Conservation (phyloP, 2,329 filamentous ascomycete species). For the Fusarium neocosmosporiellum region DNA sequence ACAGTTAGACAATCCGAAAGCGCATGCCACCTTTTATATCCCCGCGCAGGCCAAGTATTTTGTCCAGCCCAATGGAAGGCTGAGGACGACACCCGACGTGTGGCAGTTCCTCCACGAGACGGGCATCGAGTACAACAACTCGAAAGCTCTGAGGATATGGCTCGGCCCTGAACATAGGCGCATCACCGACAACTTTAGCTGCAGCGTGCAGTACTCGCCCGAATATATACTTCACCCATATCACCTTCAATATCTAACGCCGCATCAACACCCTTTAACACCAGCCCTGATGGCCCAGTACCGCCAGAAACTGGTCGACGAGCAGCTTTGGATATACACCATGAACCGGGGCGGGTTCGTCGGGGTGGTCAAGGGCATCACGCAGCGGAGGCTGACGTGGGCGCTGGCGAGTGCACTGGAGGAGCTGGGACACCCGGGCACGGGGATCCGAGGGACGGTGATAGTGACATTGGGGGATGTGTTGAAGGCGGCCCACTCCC, state of each 20-base stretch:
- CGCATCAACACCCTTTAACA: slow-evolving; percentile 48
- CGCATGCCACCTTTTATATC: slow-evolving; percentile 12
- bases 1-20: background rate
- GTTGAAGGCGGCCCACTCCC: slow-evolving; percentile 29
- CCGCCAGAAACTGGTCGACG: slow-evolving; percentile 37
- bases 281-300: slow-evolving; percentile 42
- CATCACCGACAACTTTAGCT: slow-evolving; percentile 34
- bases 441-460: slow-evolving; percentile 33
- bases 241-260: slow-evolving; percentile 48
- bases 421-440: slow-evolving; percentile 40
- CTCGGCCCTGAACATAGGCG: slow-evolving; percentile 16
- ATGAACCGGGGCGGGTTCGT: slow-evolving; percentile 19
- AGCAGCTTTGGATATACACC: slow-evolving; percentile 50
- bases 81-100: slow-evolving; percentile 46
- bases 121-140: slow-evolving; percentile 40
- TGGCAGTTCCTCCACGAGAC: slow-evolving; percentile 44
- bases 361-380: slow-evolving; percentile 42
- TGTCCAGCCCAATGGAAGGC: slow-evolving; percentile 34
- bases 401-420: slow-evolving; percentile 45
- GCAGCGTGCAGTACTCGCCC: slow-evolving; percentile 42
- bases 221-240: slow-evolving; percentile 48
- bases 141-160: slow-evolving; percentile 20
- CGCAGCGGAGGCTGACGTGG: slow-evolving; percentile 40
- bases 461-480: slow-evolving; percentile 25
- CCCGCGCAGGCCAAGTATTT: slow-evolving; percentile 36